A percentile compares a stretch with the other conserved stretches of the same genome.
Evolutionary conservation across 495 filamentous ascomycete species (phyloP).

Genomic region (Hyaloscypha variabilis): DNA sequence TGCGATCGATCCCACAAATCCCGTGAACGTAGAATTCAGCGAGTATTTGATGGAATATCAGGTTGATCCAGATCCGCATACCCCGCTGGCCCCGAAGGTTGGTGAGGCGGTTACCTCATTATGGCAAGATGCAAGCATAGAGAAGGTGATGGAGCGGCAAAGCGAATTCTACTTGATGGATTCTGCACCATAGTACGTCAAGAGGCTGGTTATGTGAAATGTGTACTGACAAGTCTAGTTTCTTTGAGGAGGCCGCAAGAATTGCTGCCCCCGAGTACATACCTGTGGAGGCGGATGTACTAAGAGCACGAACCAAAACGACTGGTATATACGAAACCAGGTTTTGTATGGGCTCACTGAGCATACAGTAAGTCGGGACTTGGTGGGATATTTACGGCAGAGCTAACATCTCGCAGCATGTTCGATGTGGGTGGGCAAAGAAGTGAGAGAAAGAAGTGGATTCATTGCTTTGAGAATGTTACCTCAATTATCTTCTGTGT

Average conservation of each 20-base stretch:
- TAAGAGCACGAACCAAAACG: constrained; percentile 96
- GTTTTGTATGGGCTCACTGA: constrained; percentile 96
- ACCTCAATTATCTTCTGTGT: constrained; percentile 99
- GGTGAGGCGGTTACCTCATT: constrained; percentile 81
- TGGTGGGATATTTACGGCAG: constrained; percentile 5
- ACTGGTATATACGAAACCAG: constrained; percentile 98
- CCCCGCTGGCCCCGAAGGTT: constrained; percentile 74
- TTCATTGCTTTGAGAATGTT: constrained; percentile 99
- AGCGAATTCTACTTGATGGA: constrained; percentile 99
- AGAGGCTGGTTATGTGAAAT: neutral
- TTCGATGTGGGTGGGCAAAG: constrained; percentile 98
- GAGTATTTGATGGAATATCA: constrained; percentile 85
- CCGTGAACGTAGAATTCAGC: constrained; percentile 71
- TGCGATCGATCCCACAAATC: constrained; percentile 69
- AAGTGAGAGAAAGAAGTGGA: constrained; percentile 99
- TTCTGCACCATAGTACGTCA: constrained; percentile 92
- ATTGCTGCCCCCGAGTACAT: constrained; percentile 87
- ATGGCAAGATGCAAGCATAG: constrained; percentile 88
- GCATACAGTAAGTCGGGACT: constrained; percentile 82
- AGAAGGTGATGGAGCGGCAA: constrained; percentile 85
- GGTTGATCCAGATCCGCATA: constrained; percentile 86
- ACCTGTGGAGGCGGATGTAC: constrained; percentile 88
- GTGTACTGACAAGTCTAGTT: constrained; percentile 56
- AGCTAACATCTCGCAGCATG: constrained; percentile 56
- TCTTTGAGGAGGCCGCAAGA: constrained; percentile 89